A percentile compares a stretch with the other conserved stretches of the same genome.
Evolutionary conservation across 108 stramenopile genomes (phyloP).

Genomic region (Parietichytrium sp.): DNA sequence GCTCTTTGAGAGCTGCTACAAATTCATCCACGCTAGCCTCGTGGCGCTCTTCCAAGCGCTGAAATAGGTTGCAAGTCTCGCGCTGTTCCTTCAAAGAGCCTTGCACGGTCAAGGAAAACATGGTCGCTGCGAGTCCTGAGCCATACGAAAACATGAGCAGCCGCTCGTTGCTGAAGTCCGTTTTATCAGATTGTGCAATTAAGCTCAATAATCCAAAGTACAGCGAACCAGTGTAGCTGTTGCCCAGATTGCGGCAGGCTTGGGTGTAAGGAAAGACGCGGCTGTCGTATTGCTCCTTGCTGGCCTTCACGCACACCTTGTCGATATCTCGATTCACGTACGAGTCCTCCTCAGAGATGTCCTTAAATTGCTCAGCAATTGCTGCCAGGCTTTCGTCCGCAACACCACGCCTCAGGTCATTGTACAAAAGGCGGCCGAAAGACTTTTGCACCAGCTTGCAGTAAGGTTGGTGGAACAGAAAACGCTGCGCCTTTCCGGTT

Average conservation of each 20-base stretch:
- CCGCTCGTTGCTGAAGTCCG: slow-evolving; percentile 43
- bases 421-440: slow-evolving; percentile 77
- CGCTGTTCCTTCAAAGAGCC: slow-evolving; percentile 45
- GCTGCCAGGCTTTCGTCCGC: neutral
- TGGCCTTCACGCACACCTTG: slow-evolving; percentile 60
- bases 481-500: slow-evolving; percentile 67
- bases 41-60: slow-evolving; percentile 51
- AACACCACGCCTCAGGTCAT: slow-evolving; percentile 72
- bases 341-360: slow-evolving; percentile 31
- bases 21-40: slow-evolving; percentile 51
- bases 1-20: slow-evolving; percentile 44
- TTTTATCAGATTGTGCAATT: slow-evolving; percentile 54
- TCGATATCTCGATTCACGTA: slow-evolving; percentile 52
- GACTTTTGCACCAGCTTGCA: slow-evolving; percentile 96
- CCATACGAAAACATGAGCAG: slow-evolving; percentile 51
- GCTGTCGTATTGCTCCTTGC: slow-evolving; percentile 64
- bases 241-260: slow-evolving; percentile 71
- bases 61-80: slow-evolving; percentile 44
- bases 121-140: slow-evolving; percentile 43
- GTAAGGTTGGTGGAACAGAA: slow-evolving; percentile 95
- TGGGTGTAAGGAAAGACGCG: slow-evolving; percentile 42
- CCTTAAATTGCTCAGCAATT: slow-evolving; percentile 43
- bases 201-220: slow-evolving; percentile 83
- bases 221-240: slow-evolving; percentile 94
- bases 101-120: neutral